Conservation (phyloP, 805 yeast genomes). For the Scheffersomyces lignosus region DNA sequence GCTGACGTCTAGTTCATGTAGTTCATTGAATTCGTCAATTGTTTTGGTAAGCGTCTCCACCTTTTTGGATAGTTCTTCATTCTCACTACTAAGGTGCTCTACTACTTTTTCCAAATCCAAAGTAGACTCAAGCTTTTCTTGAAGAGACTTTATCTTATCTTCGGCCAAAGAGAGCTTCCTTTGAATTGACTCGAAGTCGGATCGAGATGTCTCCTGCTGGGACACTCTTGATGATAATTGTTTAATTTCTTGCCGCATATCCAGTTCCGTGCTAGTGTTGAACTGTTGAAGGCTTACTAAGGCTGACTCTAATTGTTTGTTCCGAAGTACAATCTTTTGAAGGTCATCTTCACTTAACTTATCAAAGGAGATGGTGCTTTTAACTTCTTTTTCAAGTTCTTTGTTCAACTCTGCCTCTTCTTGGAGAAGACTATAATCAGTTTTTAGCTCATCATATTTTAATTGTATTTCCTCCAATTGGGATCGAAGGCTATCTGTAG, state of each 20-base stretch:
- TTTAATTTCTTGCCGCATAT: constrained; percentile 19
- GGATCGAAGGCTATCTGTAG: constrained; percentile 26
- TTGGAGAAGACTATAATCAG: constrained; percentile 30
- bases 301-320: constrained; percentile 43
- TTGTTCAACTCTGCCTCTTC: constrained; percentile 39
- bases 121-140: constrained; percentile 32
- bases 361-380: constrained; percentile 13
- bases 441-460: constrained; percentile 28
- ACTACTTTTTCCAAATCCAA: constrained; percentile 36
- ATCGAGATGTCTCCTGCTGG: constrained; percentile 31
- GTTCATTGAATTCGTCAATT: constrained; percentile 47
- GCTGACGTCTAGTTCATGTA: constrained; percentile 50
- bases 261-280: constrained; percentile 23
- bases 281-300: constrained; percentile 32
- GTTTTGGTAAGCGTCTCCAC: constrained; percentile 34
- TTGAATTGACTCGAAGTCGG: constrained; percentile 27
- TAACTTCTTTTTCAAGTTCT: constrained; percentile 35
- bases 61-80: constrained; percentile 33
- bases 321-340: constrained; percentile 26
- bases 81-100: constrained; percentile 35
- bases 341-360: constrained; percentile 16
- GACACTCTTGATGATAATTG: constrained; percentile 4
- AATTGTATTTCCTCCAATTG: constrained; percentile 24
- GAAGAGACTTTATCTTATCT: constrained; percentile 23
- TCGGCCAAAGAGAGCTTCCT: constrained; percentile 20